Percentiles rank a stretch among this genome's conserved stretches.
phyloP scores from a whole-genome alignment of 176 grass and related monocot species.

The Bromus sterilis region DNA sequence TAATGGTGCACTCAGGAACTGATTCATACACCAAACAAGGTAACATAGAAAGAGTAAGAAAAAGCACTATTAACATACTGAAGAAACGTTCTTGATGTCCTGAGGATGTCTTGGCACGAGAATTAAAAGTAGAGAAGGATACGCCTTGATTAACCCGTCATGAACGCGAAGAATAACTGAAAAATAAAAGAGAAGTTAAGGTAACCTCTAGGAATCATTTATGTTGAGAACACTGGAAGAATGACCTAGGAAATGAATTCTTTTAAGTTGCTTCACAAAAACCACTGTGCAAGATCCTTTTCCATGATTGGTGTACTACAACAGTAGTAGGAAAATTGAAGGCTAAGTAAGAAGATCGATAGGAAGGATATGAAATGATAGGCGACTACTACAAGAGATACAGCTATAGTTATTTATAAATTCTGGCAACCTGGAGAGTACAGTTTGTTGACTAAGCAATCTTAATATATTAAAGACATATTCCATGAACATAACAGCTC shows the following conservation, averaged over 20 bases:
- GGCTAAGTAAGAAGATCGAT: not conserved
- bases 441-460: not conserved
- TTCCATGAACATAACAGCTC: not conserved
- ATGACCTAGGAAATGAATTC: slow-evolving; percentile 11
- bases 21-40: slow-evolving; percentile 1
- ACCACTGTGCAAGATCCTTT: not conserved
- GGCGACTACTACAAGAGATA: not conserved
- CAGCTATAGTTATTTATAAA: not conserved
- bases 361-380: not conserved
- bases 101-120: slow-evolving; percentile 78
- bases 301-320: not conserved
- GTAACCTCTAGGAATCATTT: not conserved
- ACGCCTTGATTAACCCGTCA: slow-evolving; percentile 56
- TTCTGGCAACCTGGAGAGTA: slow-evolving; percentile 4
- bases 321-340: not conserved
- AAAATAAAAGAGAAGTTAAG: slow-evolving; percentile 3
- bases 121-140: slow-evolving; percentile 51
- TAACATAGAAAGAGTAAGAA: not conserved
- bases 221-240: not conserved
- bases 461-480: not conserved
- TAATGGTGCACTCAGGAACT: not conserved
- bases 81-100: slow-evolving; percentile 46
- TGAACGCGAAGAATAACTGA: slow-evolving; percentile 73
- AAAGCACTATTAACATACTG: slow-evolving; percentile 43
- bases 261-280: not conserved